Base-by-base conservation (phyloP, 1,284 basidiomycete genomes). In the Ceratobasidium sp. region DNA sequence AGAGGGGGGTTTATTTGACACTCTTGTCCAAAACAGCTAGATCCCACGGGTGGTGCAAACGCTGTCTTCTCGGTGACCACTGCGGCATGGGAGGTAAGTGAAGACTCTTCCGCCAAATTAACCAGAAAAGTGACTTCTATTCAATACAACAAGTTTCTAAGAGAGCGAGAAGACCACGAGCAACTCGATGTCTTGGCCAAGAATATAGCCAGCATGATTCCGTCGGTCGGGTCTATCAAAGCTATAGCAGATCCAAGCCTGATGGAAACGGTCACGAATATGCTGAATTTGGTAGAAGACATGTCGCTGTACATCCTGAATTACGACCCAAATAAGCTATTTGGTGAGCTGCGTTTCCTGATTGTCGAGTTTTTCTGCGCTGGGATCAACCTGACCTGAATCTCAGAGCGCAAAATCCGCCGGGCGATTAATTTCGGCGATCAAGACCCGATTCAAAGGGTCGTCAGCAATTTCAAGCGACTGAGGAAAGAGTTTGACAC, bases 261-360 rank as follows among this genome's bases (percentile, higher is more conserved):
- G 8, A 1, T 12, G 2, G 28, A 34, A 14, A 55, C 52, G 8
- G 30, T 55, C 16, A 16, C n/a, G 12, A 3, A 18, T 1, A 55
- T 59, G 57, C 23, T 64, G 46, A n/a, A 32, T 28, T 21, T 64
- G 6, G 16, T 64, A 28, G 61, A 64, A 21, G 61, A 64, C 26
- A 12, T 52, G 16, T 52, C 46, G 1, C 12, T 64, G 32, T 64
- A 34, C 10, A 34, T 50, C 1, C 23, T 64, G 9, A 39, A 50
- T 3, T 48, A n/a, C 6, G 28, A 36, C 3, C 0, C 45, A 1
- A 28, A 23, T 18, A 32, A 46, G 28, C 23, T n/a, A 9, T 1
- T 26, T 5, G 57, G 61, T 34, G 10, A 36, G 61, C 30, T 9
- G 4, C 3, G 23, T 18, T 39, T 10, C 4, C 2, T 21, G 28